A percentile compares a stretch with the other conserved stretches of the same genome.
Conservation (phyloP, 805 yeast genomes). For the Kluyveromyces starmeri region DNA sequence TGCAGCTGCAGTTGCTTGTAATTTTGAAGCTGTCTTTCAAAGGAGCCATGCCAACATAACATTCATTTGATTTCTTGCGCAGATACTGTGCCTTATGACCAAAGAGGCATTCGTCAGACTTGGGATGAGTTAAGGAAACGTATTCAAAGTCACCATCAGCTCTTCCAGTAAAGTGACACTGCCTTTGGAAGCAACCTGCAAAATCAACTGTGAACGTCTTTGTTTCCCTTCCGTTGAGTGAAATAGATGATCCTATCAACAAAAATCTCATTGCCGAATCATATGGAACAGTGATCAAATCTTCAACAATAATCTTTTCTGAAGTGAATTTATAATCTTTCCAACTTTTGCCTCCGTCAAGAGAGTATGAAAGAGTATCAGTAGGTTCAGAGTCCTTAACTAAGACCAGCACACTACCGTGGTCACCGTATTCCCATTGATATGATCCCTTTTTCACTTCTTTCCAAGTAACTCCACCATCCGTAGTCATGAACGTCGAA, state of each 20-base stretch:
- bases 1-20: conserved; percentile 67
- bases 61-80: conserved; percentile 46
- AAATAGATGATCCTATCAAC: conserved; percentile 45
- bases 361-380: conserved; percentile 50
- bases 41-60: conserved; percentile 62
- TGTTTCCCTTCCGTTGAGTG: conserved; percentile 38
- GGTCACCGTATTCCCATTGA: conserved; percentile 96
- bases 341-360: conserved; percentile 81
- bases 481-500: conserved; percentile 71
- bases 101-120: conserved; percentile 48
- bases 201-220: conserved; percentile 51
- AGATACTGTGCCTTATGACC: conserved; percentile 60
- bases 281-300: conserved; percentile 82
- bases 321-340: conserved; percentile 51
- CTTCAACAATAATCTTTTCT: conserved; percentile 46
- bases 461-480: conserved; percentile 86
- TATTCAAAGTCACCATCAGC: conserved; percentile 51
- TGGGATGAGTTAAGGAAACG: conserved; percentile 55
- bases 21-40: conserved; percentile 48
- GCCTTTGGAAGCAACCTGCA: conserved; percentile 39
- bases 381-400: conserved; percentile 54
- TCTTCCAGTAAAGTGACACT: conserved; percentile 45
- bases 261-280: conserved; percentile 80
- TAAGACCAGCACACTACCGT: conserved; percentile 76
- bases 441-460: conserved; percentile 65